Evolutionary conservation across 1,284 basidiomycete genomes (phyloP).

Genomic region (Malassezia japonica): DNA sequence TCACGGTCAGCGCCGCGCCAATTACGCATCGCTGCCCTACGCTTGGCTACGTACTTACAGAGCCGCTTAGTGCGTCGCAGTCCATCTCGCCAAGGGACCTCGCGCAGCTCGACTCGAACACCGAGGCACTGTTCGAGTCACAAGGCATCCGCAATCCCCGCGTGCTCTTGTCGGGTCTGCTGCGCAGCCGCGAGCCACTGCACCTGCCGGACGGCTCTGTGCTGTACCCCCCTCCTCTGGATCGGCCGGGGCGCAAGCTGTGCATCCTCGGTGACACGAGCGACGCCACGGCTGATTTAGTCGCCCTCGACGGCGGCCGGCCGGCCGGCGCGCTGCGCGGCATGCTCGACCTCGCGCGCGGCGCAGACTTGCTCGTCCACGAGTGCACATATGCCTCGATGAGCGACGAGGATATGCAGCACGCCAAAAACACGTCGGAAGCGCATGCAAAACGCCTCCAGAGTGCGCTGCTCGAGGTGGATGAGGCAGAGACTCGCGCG

Average conservation of each 20-base stretch:
- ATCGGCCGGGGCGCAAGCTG: slow-evolving; percentile 36
- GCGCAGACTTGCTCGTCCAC: slow-evolving; percentile 40
- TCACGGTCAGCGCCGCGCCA: slow-evolving; percentile 39
- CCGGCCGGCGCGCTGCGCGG: slow-evolving; percentile 20
- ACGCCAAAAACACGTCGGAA: slow-evolving; percentile 14
- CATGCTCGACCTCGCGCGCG: slow-evolving; percentile 19
- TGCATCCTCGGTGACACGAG: slow-evolving; percentile 43
- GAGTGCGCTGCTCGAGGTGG: neutral
- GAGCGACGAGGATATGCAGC: slow-evolving; percentile 23
- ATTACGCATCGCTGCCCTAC: slow-evolving; percentile 42
- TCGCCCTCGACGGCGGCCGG: slow-evolving; percentile 5
- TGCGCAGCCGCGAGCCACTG: slow-evolving; percentile 23
- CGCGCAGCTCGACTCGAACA: slow-evolving; percentile 32
- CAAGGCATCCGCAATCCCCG: slow-evolving; percentile 38
- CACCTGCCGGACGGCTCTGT: slow-evolving; percentile 36
- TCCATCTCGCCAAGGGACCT: slow-evolving; percentile 21
- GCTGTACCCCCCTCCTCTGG: slow-evolving; percentile 31
- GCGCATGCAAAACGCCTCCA: neutral
- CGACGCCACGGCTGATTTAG: slow-evolving; percentile 34
- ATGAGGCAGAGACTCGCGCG: slow-evolving; percentile 12
- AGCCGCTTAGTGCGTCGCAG: slow-evolving; percentile 23
- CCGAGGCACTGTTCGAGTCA: slow-evolving; percentile 22
- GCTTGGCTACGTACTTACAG: slow-evolving; percentile 39
- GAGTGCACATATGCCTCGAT: slow-evolving; percentile 45
- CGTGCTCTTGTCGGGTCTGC: slow-evolving; percentile 26